Conservation (phyloP, 2,329 filamentous ascomycete species). For the Periconia digitata region DNA sequence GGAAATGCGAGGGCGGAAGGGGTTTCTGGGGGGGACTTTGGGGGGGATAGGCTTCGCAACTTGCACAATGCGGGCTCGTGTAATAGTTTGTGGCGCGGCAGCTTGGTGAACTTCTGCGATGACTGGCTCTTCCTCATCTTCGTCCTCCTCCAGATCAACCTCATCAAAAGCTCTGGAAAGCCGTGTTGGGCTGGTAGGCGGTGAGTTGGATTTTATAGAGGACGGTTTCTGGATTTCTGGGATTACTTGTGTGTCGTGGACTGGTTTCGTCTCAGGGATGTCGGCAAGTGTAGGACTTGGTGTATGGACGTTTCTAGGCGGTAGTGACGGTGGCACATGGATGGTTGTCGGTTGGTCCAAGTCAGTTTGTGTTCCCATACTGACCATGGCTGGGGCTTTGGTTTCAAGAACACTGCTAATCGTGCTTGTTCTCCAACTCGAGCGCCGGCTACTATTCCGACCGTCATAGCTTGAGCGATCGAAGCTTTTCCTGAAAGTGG, state of each 20-base stretch:
- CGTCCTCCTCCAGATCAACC: slow-evolving; percentile 55
- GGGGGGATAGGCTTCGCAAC: slow-evolving; percentile 81
- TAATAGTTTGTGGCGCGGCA: slow-evolving; percentile 67
- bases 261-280: slow-evolving; percentile 36
- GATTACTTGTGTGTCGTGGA: slow-evolving; percentile 14
- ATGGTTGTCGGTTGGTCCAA: slow-evolving; percentile 41
- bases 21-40: slow-evolving; percentile 75
- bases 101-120: slow-evolving; percentile 69
- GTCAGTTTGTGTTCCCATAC: slow-evolving; percentile 63
- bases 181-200: slow-evolving; percentile 23
- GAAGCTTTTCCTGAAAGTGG: slow-evolving; percentile 66
- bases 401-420: slow-evolving; percentile 61
- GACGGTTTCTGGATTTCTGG: slow-evolving; percentile 9
- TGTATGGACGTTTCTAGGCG: slow-evolving; percentile 24
- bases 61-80: slow-evolving; percentile 77
- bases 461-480: slow-evolving; percentile 61
- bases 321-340: slow-evolving; percentile 26
- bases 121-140: slow-evolving; percentile 62
- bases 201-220: slow-evolving; percentile 11
- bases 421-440: slow-evolving; percentile 72
- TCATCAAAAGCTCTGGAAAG: slow-evolving; percentile 30
- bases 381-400: slow-evolving; percentile 70
- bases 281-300: slow-evolving; percentile 32
- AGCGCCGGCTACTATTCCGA: slow-evolving; percentile 53
- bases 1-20: slow-evolving; percentile 53